A percentile compares a stretch with the other conserved stretches of the same genome.
These are phyloP conservation scores for Alternaria brassicicola DNA, from an alignment of 2,329 filamentous ascomycete species.

Conservation along the genomic window DNA sequence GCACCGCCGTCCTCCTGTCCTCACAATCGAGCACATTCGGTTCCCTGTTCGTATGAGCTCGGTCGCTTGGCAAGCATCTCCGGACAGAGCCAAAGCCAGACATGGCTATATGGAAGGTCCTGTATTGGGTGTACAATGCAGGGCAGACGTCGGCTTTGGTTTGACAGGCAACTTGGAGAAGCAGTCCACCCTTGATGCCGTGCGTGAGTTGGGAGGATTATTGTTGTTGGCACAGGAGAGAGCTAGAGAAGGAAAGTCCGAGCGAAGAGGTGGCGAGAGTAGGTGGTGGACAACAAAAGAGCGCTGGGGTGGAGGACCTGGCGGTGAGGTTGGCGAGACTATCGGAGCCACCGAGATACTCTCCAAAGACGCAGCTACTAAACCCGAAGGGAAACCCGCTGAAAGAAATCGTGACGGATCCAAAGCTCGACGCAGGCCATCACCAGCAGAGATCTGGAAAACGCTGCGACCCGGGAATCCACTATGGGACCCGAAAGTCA, in stretches of 20 bases:
- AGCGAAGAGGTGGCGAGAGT: conserved; percentile 59
- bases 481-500: conserved; percentile 63
- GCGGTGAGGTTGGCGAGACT: conserved; percentile 51
- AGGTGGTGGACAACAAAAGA: conserved; percentile 66
- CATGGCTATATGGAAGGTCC: conserved; percentile 64
- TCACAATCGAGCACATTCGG: conserved; percentile 58
- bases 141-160: conserved; percentile 61
- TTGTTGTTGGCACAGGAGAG: conserved; percentile 66
- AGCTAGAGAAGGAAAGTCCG: conserved; percentile 59
- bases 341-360: conserved; percentile 29
- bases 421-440: conserved; percentile 50
- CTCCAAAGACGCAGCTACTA: conserved; percentile 34
- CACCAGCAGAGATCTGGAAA: conserved; percentile 60
- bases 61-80: conserved; percentile 59
- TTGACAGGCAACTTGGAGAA: conserved; percentile 35
- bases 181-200: conserved; percentile 56
- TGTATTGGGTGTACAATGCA: conserved; percentile 61
- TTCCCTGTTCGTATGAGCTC: conserved; percentile 64
- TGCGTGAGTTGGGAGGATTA: conserved; percentile 64
- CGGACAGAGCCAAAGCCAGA: conserved; percentile 59
- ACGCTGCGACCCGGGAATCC: conserved; percentile 57
- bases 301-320: conserved; percentile 63
- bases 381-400: conserved; percentile 45
- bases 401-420: conserved; percentile 35
- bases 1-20: conserved; percentile 54